Evolutionary conservation across 2,329 filamentous ascomycete genomes (phyloP), one percentile per base, ranked within the genome.

Genomic region (Fusarium torulosum): DNA sequence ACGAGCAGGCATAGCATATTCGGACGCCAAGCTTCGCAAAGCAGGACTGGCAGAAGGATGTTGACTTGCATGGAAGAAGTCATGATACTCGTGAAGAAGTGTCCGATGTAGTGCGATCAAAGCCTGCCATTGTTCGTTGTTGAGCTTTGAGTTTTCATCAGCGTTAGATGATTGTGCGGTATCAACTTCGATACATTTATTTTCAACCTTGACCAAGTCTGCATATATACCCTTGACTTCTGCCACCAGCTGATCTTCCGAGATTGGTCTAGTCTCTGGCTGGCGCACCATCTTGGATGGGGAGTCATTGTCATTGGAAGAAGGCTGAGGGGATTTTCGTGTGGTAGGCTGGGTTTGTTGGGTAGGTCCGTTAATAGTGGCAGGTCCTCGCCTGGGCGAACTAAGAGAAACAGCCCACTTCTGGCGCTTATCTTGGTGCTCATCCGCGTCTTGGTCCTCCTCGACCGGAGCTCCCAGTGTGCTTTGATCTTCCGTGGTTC

Each of bases 1-100:
- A 0, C 95, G 83, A 0, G 92, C 93, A 0, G 95, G 94, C 93
- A 98, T 97, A 0, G 89, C 89, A 70, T 97, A 97, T 63, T 96
- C 95, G 0, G 86, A 85, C 0, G 94, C 90, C 0, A 97, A 78
- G 0, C 87, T 82, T 4, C 86, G 84, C 0, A 98, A 76, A 0
- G 90, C 87, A 0, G 84, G 83, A 23, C 85, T 91, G 0, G 93
- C 92, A 0, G 90, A 91, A 0, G 93, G 94, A 73, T 98, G 94
- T 69, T 97, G 94, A 0, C 88, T 92, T 0, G 94, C 94, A 1
- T 97, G 81, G 59, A 97, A 94, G 72, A 95, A 95, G 63, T 95
- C 92, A 59, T 94, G 91, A 58, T 95, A 91, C 63, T 97, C 93
- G 65, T 96, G 88, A 0, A 97, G 79, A 0, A 97, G 76, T 0